These are phyloP conservation scores for Maudiozyma turicensis DNA, from an alignment of 805 yeast species.

Conservation along the genomic window DNA sequence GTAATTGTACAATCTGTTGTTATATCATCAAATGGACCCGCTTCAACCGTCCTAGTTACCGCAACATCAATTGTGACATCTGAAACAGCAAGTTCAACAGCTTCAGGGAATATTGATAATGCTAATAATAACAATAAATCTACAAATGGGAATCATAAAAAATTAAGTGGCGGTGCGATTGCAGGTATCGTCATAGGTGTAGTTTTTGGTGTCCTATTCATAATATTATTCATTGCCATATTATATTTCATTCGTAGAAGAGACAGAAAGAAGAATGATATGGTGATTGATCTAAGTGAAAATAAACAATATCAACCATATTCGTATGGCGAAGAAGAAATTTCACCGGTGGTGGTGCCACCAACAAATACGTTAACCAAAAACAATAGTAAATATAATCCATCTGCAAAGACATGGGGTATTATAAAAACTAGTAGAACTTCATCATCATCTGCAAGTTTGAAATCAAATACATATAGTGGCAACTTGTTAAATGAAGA, in stretches of 20 bases:
- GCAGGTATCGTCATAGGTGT: slow-evolving; percentile 55
- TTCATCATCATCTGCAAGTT: not conserved
- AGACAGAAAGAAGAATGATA: slow-evolving; percentile 30
- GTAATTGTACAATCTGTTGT: slow-evolving; percentile 19
- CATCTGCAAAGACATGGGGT: slow-evolving; percentile 9
- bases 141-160: slow-evolving; percentile 1
- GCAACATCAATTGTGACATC: slow-evolving; percentile 20
- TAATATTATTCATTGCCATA: slow-evolving; percentile 32
- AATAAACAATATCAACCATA: slow-evolving; percentile 29
- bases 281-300: slow-evolving; percentile 27
- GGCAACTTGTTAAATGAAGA: not conserved
- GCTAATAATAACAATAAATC: slow-evolving; percentile 1
- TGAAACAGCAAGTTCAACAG: slow-evolving; percentile 6
- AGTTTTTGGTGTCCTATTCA: slow-evolving; percentile 34
- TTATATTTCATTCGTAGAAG: slow-evolving; percentile 34
- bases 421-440: not conserved
- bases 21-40: slow-evolving; percentile 12
- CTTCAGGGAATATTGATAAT: not conserved
- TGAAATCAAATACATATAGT: not conserved
- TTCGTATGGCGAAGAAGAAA: slow-evolving; percentile 27
- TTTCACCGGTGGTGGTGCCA: slow-evolving; percentile 19
- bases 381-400: slow-evolving; percentile 5
- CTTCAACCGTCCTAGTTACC: slow-evolving; percentile 20
- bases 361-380: not conserved
- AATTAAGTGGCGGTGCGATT: slow-evolving; percentile 39